Conservation (phyloP, 371 early-diverging fungal genomes). For the Mucor saturninus region DNA sequence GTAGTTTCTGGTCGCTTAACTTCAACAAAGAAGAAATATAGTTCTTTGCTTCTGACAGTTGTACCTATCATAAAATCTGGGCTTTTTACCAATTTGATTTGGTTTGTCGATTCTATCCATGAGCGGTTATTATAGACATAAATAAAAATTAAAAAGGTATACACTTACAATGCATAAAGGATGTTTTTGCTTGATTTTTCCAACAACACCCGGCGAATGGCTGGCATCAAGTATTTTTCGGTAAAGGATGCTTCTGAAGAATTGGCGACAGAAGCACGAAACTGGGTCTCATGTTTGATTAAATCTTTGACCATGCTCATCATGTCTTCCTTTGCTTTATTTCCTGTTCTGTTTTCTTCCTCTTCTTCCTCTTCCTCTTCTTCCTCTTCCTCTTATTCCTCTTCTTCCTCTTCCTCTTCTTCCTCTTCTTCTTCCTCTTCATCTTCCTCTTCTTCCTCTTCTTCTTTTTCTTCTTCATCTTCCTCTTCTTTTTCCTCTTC, state of each 20-base stretch:
- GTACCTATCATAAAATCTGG: slow-evolving; percentile 23
- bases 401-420: not conserved
- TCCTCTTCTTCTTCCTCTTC: slow-evolving; percentile 6
- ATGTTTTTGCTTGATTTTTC: slow-evolving; percentile 11
- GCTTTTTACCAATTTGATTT: slow-evolving; percentile 14
- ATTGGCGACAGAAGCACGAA: slow-evolving; percentile 9
- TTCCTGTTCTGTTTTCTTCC: not conserved
- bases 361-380: slow-evolving; percentile 3
- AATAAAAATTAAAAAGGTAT: slow-evolving; percentile 17
- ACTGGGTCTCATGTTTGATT: slow-evolving; percentile 9
- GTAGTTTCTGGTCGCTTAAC: slow-evolving; percentile 8
- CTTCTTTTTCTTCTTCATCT: not conserved
- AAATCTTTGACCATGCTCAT: slow-evolving; percentile 20
- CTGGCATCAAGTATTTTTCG: slow-evolving; percentile 14
- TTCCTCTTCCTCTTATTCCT: slow-evolving; percentile 10
- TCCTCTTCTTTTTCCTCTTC: not conserved
- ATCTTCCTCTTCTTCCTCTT: slow-evolving; percentile 5
- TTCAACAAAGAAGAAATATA: slow-evolving; percentile 6
- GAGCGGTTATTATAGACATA: slow-evolving; percentile 13
- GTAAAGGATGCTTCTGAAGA: slow-evolving; percentile 15
- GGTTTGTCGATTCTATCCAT: slow-evolving; percentile 21
- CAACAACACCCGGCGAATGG: slow-evolving; percentile 16
- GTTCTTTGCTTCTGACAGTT: slow-evolving; percentile 11
- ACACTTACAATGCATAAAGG: slow-evolving; percentile 22
- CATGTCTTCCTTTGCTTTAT: slow-evolving; percentile 12